Percentiles rank a stretch among this genome's conserved stretches.
phyloP scores from a whole-genome alignment of 2,329 filamentous ascomycete species.

The Podosphaera fusca region DNA sequence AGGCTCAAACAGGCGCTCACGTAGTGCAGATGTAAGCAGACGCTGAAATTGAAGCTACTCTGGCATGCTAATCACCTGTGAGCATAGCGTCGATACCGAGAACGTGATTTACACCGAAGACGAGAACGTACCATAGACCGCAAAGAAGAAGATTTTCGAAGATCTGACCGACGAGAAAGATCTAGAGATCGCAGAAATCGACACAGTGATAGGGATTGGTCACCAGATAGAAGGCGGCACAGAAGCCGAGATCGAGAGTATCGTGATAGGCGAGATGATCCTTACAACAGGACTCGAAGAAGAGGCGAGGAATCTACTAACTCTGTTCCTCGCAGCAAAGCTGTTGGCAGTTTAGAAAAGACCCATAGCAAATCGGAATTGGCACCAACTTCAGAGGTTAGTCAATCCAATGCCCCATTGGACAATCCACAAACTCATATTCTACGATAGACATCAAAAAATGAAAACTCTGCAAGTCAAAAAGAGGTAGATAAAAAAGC shows the following conservation, averaged over 20 bases:
- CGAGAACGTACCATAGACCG: conserved; percentile 48
- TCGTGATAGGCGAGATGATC: conserved; percentile 49
- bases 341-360: conserved; percentile 38
- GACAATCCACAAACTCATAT: neutral
- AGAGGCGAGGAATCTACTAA: conserved; percentile 51
- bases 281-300: conserved; percentile 38
- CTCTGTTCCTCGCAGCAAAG: conserved; percentile 40
- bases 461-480: conserved; percentile 21
- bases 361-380: conserved; percentile 25
- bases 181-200: conserved; percentile 37
- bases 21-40: conserved; percentile 35
- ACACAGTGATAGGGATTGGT: conserved; percentile 33
- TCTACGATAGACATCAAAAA: neutral
- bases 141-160: conserved; percentile 40
- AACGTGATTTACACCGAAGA: conserved; percentile 36
- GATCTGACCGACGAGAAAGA: conserved; percentile 35
- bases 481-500: conserved; percentile 56
- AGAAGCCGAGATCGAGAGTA: conserved; percentile 47
- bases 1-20: conserved; percentile 30
- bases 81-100: conserved; percentile 33
- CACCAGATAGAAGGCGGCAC: conserved; percentile 30
- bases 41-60: conserved; percentile 1
- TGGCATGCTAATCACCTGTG: conserved; percentile 19
- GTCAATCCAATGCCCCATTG: conserved; percentile 13
- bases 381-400: conserved; percentile 32